phyloP scores from a whole-genome alignment of 2,329 filamentous ascomycete genomes.

The Lasiodiplodia sp. region DNA sequence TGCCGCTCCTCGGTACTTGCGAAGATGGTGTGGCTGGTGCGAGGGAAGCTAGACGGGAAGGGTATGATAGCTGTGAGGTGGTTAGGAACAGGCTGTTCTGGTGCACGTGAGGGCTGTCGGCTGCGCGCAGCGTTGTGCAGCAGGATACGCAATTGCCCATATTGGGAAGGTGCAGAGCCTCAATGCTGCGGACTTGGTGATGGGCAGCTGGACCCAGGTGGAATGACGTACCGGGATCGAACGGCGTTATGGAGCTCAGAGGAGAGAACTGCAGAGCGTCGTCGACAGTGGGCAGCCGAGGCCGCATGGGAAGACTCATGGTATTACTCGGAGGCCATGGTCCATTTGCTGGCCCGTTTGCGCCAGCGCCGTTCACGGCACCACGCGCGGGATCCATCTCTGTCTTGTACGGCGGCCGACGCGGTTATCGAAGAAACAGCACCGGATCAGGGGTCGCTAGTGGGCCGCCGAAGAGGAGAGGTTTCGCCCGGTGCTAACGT shows the following conservation, averaged over 20 bases:
- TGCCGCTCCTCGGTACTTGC: slow-evolving; percentile 55
- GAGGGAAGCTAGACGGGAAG: slow-evolving; percentile 51
- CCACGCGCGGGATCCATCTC: slow-evolving; percentile 9
- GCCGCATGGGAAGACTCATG: slow-evolving; percentile 39
- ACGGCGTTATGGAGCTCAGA: slow-evolving; percentile 79
- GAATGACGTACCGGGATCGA: slow-evolving; percentile 69
- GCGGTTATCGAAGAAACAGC: slow-evolving; percentile 14
- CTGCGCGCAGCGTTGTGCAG: slow-evolving; percentile 22
- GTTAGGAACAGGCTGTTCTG: slow-evolving; percentile 31
- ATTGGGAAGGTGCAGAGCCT: neutral
- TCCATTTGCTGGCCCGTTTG: slow-evolving; percentile 33
- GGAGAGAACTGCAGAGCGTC: slow-evolving; percentile 85
- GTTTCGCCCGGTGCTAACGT: neutral
- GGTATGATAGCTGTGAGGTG: slow-evolving; percentile 52
- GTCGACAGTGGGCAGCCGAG: slow-evolving; percentile 62
- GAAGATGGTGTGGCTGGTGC: slow-evolving; percentile 47
- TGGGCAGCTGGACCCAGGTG: slow-evolving; percentile 7
- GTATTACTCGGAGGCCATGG: slow-evolving; percentile 43
- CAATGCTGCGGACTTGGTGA: slow-evolving; percentile 8
- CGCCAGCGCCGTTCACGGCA: slow-evolving; percentile 29
- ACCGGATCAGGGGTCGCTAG: neutral
- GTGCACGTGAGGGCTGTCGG: neutral
- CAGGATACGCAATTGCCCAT: neutral
- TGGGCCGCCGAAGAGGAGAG: no score
- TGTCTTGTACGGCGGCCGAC: slow-evolving; percentile 25